Conservation (phyloP, 2,329 filamentous ascomycete species). For the Colletotrichum sp. region DNA sequence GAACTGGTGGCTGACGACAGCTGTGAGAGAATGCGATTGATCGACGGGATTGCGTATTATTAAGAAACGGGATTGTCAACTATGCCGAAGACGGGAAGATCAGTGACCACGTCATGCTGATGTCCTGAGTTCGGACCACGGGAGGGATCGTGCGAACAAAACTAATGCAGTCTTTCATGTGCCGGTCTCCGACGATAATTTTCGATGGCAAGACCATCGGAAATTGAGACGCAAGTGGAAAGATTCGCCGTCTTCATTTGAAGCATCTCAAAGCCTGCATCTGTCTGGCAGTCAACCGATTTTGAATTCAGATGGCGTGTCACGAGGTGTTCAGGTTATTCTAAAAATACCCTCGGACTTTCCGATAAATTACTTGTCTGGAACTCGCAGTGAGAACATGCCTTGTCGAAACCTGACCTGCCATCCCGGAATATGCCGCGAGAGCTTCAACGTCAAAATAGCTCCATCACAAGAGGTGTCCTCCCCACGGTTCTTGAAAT, state of each 20-base stretch:
- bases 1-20: not conserved
- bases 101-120: not conserved
- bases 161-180: not conserved
- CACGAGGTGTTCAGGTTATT: not conserved
- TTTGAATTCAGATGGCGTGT: not conserved
- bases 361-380: not conserved
- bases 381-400: not conserved
- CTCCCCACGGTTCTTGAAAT: not conserved
- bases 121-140: not conserved
- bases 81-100: not conserved
- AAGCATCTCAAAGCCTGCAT: not conserved
- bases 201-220: not conserved
- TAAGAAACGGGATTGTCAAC: not conserved
- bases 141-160: not conserved
- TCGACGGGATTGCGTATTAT: not conserved
- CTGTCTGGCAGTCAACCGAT: not conserved
- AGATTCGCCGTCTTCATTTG: not conserved
- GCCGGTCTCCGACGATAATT: not conserved
- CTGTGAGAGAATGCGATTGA: not conserved
- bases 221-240: not conserved
- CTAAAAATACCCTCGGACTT: not conserved
- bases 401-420: not conserved
- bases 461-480: not conserved
- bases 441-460: not conserved
- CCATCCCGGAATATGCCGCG: not conserved